Base-by-base conservation (phyloP, 495 filamentous ascomycete species). In the Evernia prunastri region DNA sequence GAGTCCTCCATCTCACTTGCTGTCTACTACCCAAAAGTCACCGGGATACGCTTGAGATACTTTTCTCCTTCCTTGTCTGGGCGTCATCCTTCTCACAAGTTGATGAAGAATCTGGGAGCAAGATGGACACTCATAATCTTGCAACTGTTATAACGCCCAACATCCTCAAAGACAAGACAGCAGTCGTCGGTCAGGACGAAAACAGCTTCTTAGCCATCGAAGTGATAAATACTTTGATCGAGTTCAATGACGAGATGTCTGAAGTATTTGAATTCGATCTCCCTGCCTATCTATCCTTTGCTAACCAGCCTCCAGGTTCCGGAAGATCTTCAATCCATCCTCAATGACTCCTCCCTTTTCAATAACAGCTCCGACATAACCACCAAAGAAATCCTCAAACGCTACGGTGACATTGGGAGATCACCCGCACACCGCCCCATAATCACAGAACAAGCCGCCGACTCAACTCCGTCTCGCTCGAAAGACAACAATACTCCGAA, bases 91-190 rank as follows among this genome's bases (percentile, higher is more conserved):
- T 99, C 78, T 92, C 93, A 57, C 91, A 96, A 70, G 87, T 97
- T 27, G 94, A 99, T 69, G 93, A 97, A 68, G 83, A 86, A 60
- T 83, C 82, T 43, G 94, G 94, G 27, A 96, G 91, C 71, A 97
- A 97, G 80, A 99, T 99, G 94, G 94, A 99, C 75, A 91, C 94
- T 58, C 92, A 96, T 75, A 99, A 99, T 70, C 83, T 99, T 60
- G 90, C 94, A 10, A 97, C 95, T n/a, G 94, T 99, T 64, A 96
- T 99, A 67, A 90, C 92, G 9, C 94, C 94, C 0, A 99, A 99
- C 66, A 89, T 99, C 60, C 85, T 99, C 18, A 88, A 84, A 67
- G 79, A 81, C 39, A 86, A 86, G 71, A 87, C 79, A 66, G 81
- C 82, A 53, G 86, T 84, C 66, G 82, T 86, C 17, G 81, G 76